phyloP scores from a whole-genome alignment of 2,329 filamentous ascomycete genomes.

The Westerdykella ornata region DNA sequence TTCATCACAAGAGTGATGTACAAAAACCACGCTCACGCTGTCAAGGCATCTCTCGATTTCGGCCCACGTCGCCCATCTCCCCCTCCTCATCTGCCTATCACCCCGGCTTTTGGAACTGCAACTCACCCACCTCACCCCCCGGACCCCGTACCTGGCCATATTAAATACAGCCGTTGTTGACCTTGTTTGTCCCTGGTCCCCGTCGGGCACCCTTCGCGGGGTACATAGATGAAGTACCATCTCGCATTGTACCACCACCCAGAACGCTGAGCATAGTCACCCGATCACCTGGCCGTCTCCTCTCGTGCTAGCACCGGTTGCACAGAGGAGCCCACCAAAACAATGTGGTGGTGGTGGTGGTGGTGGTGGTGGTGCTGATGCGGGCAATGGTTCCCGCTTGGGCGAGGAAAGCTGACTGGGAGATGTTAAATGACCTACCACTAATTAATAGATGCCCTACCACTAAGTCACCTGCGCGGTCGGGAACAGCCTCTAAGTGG shows the following conservation, averaged over 20 bases:
- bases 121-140: conserved; percentile 13
- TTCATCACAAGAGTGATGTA: background rate
- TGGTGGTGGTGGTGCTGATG: no score
- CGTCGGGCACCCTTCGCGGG: conserved; percentile 23
- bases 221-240: conserved; percentile 32
- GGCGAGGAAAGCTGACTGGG: no score
- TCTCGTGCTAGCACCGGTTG: background rate
- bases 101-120: conserved; percentile 17
- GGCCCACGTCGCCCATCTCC: background rate
- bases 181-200: no score
- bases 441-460: no score
- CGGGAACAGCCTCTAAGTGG: no score
- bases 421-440: no score
- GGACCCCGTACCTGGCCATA: conserved; percentile 21
- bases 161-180: conserved; percentile 7
- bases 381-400: background rate
- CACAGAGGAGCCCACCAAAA: background rate
- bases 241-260: conserved; percentile 5
- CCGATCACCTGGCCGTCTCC: conserved; percentile 9
- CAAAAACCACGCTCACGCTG: no score
- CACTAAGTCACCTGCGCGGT: no score
- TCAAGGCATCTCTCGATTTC: no score
- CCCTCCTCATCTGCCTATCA: background rate
- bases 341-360: no score
- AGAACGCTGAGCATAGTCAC: conserved; percentile 11